These are phyloP conservation scores for Tremella mesenterica DNA, from an alignment of 768 basidiomycete genomes.

Conservation along the genomic window DNA sequence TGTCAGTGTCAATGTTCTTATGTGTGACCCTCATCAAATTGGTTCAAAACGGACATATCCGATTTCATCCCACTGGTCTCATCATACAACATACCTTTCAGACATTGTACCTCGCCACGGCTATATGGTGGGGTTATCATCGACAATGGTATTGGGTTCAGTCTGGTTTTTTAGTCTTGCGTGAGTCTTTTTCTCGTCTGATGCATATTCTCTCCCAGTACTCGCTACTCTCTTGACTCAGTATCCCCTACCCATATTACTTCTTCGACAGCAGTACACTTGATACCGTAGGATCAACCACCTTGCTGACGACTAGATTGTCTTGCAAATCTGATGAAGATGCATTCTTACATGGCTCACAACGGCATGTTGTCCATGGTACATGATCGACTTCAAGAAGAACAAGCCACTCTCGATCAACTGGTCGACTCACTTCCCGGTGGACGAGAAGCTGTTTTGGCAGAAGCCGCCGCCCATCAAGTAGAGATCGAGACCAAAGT, in stretches of 20 bases:
- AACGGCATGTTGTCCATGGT: conserved; percentile 71
- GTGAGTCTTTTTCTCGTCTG: conserved; percentile 20
- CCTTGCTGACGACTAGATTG: conserved; percentile 60
- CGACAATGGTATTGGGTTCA: conserved; percentile 97
- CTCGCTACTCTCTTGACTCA: neutral
- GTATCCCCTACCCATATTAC: neutral
- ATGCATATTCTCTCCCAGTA: neutral
- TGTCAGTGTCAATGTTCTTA: conserved; percentile 62
- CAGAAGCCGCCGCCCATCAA: conserved; percentile 18
- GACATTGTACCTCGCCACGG: conserved; percentile 59
- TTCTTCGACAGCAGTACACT: neutral
- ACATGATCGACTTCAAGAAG: conserved; percentile 30
- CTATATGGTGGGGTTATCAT: conserved; percentile 85
- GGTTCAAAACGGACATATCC: conserved; percentile 67
- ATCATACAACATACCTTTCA: conserved; percentile 75
- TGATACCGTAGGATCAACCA: neutral
- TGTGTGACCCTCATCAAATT: conserved; percentile 79
- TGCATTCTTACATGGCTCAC: conserved; percentile 84
- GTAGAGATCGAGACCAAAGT: conserved; percentile 21
- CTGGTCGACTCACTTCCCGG: conserved; percentile 26
- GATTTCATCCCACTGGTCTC: conserved; percentile 67
- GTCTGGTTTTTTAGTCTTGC: conserved; percentile 44
- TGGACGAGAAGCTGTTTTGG: conserved; percentile 21
- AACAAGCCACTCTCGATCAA: conserved; percentile 47
- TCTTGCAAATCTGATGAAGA: conserved; percentile 54